Evolutionary conservation across 2,329 filamentous ascomycete species (phyloP).

Genomic region (Fusarium circinatum): DNA sequence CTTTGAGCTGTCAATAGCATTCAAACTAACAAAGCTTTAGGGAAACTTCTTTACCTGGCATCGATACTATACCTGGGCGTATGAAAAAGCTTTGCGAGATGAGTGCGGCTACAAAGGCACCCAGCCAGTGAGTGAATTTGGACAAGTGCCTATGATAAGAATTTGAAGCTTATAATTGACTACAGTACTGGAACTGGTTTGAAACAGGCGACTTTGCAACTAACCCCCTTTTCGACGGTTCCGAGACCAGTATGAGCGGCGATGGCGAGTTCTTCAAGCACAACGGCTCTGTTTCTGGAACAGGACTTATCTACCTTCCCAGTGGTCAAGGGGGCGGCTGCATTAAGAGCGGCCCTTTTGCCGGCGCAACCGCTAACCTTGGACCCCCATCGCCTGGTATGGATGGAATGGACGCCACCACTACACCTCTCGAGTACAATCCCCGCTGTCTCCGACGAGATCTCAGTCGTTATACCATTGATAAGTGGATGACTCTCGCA

Average conservation of each 20-base stretch:
- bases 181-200: constrained; percentile 18
- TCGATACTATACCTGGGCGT: constrained; percentile 12
- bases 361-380: neutral
- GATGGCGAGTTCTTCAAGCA: constrained; percentile 7
- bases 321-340: neutral
- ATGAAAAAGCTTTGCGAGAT: constrained; percentile 3
- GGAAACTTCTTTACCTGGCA: constrained; percentile 20
- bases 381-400: constrained; percentile 2
- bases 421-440: neutral
- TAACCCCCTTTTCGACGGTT: neutral
- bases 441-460: constrained; percentile 3
- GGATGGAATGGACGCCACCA: constrained; percentile 4
- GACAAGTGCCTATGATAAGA: accelerated
- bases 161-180: accelerated
- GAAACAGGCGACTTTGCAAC: neutral
- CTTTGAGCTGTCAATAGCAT: accelerated
- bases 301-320: too few species aligned
- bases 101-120: constrained; percentile 14
- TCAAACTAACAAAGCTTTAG: accelerated
- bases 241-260: constrained; percentile 11
- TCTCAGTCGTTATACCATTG: neutral
- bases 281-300: neutral
- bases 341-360: neutral
- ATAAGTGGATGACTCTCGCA: neutral
- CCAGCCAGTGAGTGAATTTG: neutral